phyloP scores from a whole-genome alignment of 148 eudicot species.

The Camellia japonica region DNA sequence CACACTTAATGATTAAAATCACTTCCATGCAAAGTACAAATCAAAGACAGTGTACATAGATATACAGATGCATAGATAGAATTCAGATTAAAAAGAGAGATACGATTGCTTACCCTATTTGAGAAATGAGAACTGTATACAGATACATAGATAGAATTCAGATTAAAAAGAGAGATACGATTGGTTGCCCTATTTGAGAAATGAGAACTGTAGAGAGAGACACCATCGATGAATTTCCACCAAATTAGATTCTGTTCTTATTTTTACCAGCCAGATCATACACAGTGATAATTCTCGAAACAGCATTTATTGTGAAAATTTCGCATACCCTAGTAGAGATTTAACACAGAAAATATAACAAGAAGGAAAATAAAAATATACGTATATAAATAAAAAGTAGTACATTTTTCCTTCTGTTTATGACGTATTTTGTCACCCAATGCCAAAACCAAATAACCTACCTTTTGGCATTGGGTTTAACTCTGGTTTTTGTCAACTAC shows the following conservation, averaged over 20 bases:
- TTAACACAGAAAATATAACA: neutral
- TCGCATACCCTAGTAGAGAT: neutral
- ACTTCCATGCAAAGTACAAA: conserved; percentile 14
- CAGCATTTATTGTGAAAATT: neutral
- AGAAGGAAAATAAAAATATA: neutral
- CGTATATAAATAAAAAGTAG: neutral
- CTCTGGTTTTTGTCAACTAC: too few relatives aligned
- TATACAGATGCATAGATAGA: neutral
- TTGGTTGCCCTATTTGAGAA: neutral
- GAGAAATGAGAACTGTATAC: too few relatives aligned
- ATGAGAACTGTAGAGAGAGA: neutral
- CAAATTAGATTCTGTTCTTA: neutral
- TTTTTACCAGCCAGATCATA: neutral
- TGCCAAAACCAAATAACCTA: too few relatives aligned
- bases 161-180: too few relatives aligned
- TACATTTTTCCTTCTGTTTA: neutral
- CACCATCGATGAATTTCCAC: conserved; percentile 12
- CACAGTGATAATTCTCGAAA: neutral
- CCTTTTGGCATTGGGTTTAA: neutral
- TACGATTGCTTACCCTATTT: neutral
- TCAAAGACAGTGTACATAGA: neutral
- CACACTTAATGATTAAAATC: neutral
- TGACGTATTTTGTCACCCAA: neutral
- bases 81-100: neutral
- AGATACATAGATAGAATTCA: too few relatives aligned